phyloP scores from a whole-genome alignment of 108 stramenopile species.

The Cylindrotheca closterium region DNA sequence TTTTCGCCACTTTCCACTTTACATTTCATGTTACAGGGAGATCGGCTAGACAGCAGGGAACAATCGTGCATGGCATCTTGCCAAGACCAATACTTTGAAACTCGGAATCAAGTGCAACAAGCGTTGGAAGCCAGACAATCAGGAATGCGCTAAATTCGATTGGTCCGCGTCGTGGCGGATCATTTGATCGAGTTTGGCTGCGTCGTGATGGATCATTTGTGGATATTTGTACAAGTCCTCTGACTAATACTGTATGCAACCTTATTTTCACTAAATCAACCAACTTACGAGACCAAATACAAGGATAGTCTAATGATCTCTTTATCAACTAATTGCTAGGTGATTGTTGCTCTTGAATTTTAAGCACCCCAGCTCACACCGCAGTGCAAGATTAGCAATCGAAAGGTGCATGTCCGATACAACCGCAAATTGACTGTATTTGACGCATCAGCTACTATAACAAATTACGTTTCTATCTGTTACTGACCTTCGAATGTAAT shows the following conservation, averaged over 20 bases:
- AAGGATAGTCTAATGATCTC: too few species aligned
- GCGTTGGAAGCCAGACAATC: conserved; percentile 69
- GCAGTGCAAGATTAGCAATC: too few species aligned
- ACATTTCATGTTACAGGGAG: conserved; percentile 47
- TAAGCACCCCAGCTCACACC: too few species aligned
- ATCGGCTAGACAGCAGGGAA: conserved; percentile 71
- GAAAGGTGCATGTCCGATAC: too few species aligned
- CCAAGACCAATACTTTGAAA: conserved; percentile 85
- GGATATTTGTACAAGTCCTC: neutral
- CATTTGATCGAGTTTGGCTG: neutral
- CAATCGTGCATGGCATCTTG: conserved; percentile 79
- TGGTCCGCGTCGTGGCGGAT: neutral
- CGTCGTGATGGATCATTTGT: neutral
- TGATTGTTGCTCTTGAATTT: too few species aligned
- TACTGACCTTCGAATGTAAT: too few species aligned
- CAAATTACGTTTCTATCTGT: too few species aligned
- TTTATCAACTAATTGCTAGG: too few species aligned
- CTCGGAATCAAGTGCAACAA: conserved; percentile 73
- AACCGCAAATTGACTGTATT: too few species aligned
- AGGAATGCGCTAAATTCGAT: conserved; percentile 28
- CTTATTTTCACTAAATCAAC: neutral
- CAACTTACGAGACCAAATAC: too few species aligned
- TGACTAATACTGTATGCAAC: neutral
- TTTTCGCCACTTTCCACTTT: neutral
- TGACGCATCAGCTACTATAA: too few species aligned